phyloP scores from a whole-genome alignment of 805 yeast genomes.

The Kuraishia borneana region DNA sequence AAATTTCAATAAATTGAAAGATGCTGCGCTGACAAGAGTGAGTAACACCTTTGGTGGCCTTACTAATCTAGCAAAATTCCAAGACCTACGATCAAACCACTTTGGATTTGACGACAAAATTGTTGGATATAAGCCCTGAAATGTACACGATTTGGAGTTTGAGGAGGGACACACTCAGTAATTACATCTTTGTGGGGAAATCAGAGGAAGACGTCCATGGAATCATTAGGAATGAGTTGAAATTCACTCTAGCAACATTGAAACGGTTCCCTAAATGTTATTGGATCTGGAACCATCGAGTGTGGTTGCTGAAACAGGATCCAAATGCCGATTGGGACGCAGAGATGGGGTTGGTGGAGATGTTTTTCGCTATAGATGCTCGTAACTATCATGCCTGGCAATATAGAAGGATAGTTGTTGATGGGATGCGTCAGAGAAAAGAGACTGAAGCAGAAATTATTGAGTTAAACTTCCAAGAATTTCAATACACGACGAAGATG shows the following conservation, averaged over 20 bases:
- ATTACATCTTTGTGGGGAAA: constrained; percentile 14
- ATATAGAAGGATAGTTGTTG: constrained; percentile 67
- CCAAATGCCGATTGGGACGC: constrained; percentile 49
- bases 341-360: constrained; percentile 62
- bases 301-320: constrained; percentile 61
- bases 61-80: constrained; percentile 9
- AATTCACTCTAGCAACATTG: constrained; percentile 46
- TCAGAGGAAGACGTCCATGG: constrained; percentile 11
- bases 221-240: constrained; percentile 40
- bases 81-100: constrained; percentile 22
- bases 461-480: constrained; percentile 37
- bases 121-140: constrained; percentile 71
- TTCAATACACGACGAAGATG: constrained; percentile 65
- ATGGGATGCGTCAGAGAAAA: constrained; percentile 15
- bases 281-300: constrained; percentile 94
- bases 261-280: constrained; percentile 76
- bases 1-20: constrained; percentile 36
- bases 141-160: constrained; percentile 85
- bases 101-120: constrained; percentile 40
- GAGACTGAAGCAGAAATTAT: constrained; percentile 9
- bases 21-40: constrained; percentile 25
- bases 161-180: constrained; percentile 57
- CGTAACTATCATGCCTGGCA: constrained; percentile 96
- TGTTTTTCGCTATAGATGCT: constrained; percentile 58
- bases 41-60: constrained; percentile 1